Percentiles rank a stretch among this genome's conserved stretches.
phyloP scores from a whole-genome alignment of 139 green algal genomes.

The Micromonas pusilla region DNA sequence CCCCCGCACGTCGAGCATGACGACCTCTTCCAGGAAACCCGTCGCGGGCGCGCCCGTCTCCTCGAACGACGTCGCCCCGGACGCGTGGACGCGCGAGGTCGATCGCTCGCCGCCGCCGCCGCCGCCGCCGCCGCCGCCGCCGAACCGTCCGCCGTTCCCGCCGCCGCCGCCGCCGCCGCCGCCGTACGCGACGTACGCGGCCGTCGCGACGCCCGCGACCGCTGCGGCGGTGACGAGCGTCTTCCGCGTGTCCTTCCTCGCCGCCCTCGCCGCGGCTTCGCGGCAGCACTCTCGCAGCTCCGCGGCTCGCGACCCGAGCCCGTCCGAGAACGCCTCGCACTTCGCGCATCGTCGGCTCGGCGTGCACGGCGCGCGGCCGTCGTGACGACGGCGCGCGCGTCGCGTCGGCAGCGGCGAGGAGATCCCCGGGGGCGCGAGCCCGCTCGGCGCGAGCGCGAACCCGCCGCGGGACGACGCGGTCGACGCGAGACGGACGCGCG shows the following conservation, averaged over 20 bases:
- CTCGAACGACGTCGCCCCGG: neutral
- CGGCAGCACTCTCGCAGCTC: neutral
- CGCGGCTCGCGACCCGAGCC: neutral
- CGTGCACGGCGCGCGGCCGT: no score
- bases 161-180: constrained; percentile 10
- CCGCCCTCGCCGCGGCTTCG: no score
- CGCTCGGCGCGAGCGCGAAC: no score
- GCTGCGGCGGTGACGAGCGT: neutral
- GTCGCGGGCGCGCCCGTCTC: neutral
- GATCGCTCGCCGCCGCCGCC: constrained; percentile 8
- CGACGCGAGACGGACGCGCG: no score
- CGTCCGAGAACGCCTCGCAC: neutral
- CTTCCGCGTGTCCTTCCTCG: no score
- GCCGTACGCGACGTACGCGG: neutral
- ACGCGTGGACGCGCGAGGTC: neutral
- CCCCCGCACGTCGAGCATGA: constrained; percentile 70
- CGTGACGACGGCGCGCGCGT: no score
- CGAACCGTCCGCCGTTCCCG: neutral
- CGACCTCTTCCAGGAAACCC: constrained; percentile 50
- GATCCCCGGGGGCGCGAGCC: no score
- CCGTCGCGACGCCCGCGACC: neutral
- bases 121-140: constrained; percentile 2
- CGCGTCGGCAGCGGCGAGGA: no score
- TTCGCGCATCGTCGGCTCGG: neutral
- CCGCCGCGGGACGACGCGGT: no score